Evolutionary conservation across 768 basidiomycete species (phyloP), one percentile per base, ranked within the genome.

Genomic region (Rhodosporidiobolus sp.): DNA sequence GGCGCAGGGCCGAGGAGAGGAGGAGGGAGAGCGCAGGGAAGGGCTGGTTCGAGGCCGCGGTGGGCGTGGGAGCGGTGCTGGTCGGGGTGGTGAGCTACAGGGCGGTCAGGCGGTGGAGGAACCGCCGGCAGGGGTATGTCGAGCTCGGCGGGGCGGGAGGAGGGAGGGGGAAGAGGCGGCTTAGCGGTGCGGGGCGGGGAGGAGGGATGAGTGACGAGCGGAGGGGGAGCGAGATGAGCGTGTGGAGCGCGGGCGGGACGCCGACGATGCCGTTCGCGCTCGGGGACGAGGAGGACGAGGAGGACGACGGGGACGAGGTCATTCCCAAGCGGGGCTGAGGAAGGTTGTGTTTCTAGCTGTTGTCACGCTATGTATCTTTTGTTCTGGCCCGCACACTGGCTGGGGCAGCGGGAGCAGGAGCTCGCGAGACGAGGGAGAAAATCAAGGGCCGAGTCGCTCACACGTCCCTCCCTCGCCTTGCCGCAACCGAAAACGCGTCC

Each of bases 261-360:
- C 20, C 48, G 57, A 12, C 20, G 67, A 45, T 28, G 46, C 30
- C 32, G 45, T n/a, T 52, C 57, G 53, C 35, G 67, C 26, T 35
- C 4, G 38, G 38, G 26, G 11, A 50, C 26, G 53, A 53, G 69
- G 69, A 58, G 49, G 49, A 22, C 16, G 66, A 60, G 63, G 38
- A 52, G 19, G 63, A 53, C 9, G 48, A n/a, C 1, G 57, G 54
- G 2, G 57, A 54, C 24, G 69, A 63, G 6, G 58, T 20, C 10
- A 24, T 20, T 49, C 19, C 17, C 9, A 19, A 17, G 48, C 48
- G 48, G 10, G 19, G 48, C 4, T 20, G 24, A 49, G 48, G 48
- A n/a, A 19, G 48, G 10, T 20, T 49, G 17, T 49, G 10, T 20
- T n/a, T 17, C 4, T 20, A 24, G 48, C 17, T 49, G 48, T 20